Base-by-base conservation (phyloP, 208 protist species). In the Trypanosomatidae sp. region DNA sequence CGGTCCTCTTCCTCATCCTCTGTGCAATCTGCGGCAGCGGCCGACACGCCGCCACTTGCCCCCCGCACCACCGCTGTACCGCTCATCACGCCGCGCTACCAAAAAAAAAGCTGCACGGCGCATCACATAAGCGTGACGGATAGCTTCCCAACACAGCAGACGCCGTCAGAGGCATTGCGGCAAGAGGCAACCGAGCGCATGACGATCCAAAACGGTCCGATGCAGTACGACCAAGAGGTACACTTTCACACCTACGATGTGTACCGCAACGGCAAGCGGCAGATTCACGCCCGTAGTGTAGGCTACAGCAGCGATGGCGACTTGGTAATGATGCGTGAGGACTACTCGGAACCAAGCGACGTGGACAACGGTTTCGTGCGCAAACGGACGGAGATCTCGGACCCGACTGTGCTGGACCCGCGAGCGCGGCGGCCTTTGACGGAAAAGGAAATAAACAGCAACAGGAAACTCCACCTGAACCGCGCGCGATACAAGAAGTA, bases 251-350 rank as follows among this genome's bases (percentile, higher is more conserved):
- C 90, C 19, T 94, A 97, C 79, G 92, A 91, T 49, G 70, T 97
- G 49, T 97, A 89, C 84, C 83, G 82, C 4, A 87, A 94, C 71
- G 92, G 92, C 44, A 89, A 85, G 71, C 73, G 76, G 55, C 70
- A 91, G n/a, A 92, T 97, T 46, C 80, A 92, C 71, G 87, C 80
- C 15, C 77, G 90, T 56, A 93, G 87, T 76, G 85, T 97, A 1
- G 92, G 92, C 49, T 97, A 97, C 82, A 95, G 92, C 79, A 91
- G 87, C 79, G 90, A 93, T 17, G 85, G 88, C 25, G 92, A 97
- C 73, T 76, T 97, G 64, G 85, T 97, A 39, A 79, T 97, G 77
- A 87, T 62, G 12, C 83, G 88, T 46, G 92, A 96, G 62, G 87
- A 92, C 43, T 79, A 89, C 69, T 93, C 88, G 36, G 89, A 96